phyloP scores from a whole-genome alignment of 805 yeast genomes.

The Pichia manshurica region DNA sequence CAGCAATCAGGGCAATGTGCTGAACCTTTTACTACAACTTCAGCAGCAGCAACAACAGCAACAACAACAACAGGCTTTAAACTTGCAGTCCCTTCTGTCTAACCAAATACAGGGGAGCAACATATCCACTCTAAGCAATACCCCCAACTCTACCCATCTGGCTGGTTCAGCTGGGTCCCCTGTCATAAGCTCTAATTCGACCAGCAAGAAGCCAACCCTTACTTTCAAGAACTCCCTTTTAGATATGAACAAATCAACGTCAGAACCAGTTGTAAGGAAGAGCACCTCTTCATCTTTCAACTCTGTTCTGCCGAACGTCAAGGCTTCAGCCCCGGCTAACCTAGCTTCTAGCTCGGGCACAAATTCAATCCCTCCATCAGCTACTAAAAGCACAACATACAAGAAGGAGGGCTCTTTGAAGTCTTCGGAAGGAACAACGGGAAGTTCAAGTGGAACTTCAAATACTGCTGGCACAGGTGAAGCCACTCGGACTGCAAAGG shows the following conservation, averaged over 20 bases:
- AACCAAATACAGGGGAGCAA: background rate
- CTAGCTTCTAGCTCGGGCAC: background rate
- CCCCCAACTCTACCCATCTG: background rate
- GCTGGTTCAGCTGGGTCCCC: background rate
- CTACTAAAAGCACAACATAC: background rate
- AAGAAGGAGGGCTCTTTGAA: background rate
- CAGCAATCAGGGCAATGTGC: background rate
- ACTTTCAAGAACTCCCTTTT: conserved; percentile 12
- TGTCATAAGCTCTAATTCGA: background rate
- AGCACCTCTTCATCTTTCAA: background rate
- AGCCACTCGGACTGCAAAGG: background rate
- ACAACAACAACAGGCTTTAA: conserved; percentile 4
- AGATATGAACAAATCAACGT: conserved; percentile 6
- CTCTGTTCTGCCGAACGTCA: background rate
- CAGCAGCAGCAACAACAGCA: conserved; percentile 5
- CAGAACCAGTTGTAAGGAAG: conserved; percentile 3
- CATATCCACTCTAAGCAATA: background rate
- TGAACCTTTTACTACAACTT: conserved; percentile 1
- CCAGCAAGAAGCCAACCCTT: background rate
- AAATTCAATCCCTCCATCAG: background rate
- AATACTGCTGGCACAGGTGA: background rate
- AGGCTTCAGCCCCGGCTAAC: background rate
- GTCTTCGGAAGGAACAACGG: background rate
- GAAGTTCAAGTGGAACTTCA: background rate
- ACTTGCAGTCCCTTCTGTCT: conserved; percentile 2